These are phyloP conservation scores for Aureobasidium sp. DNA, from an alignment of 2,329 filamentous ascomycete genomes.

Conservation along the genomic window DNA sequence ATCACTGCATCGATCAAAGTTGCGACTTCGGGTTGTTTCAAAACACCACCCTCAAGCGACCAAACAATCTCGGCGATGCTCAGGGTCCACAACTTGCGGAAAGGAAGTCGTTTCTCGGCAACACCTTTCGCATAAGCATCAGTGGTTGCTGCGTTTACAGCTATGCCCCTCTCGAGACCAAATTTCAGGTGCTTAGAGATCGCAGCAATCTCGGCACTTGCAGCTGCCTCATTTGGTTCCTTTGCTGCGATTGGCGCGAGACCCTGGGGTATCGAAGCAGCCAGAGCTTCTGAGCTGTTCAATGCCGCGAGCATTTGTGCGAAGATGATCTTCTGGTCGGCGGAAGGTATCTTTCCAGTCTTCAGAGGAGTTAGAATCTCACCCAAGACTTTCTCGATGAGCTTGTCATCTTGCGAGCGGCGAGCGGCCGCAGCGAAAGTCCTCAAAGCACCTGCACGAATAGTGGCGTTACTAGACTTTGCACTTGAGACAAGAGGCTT, in stretches of 20 bases:
- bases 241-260: slow-evolving; percentile 66
- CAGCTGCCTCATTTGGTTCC: slow-evolving; percentile 80
- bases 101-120: slow-evolving; percentile 71
- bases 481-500: slow-evolving; percentile 85
- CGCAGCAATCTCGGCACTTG: slow-evolving; percentile 66
- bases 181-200: slow-evolving; percentile 59
- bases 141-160: slow-evolving; percentile 58
- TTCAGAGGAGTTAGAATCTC: slow-evolving; percentile 77
- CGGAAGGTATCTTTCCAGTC: slow-evolving; percentile 71
- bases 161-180: slow-evolving; percentile 53
- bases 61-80: slow-evolving; percentile 65
- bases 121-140: slow-evolving; percentile 76
- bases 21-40: slow-evolving; percentile 42
- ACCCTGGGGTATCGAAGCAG: slow-evolving; percentile 58
- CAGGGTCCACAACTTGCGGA: slow-evolving; percentile 74
- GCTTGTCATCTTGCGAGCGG: slow-evolving; percentile 51
- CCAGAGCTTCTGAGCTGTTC: slow-evolving; percentile 53
- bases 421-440: slow-evolving; percentile 66
- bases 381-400: slow-evolving; percentile 61
- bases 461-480: slow-evolving; percentile 76
- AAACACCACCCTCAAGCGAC: slow-evolving; percentile 41
- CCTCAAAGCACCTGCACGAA: slow-evolving; percentile 67
- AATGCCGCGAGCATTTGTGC: slow-evolving; percentile 69
- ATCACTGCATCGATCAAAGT: slow-evolving; percentile 45
- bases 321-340: slow-evolving; percentile 77